Percentiles rank a stretch among this genome's conserved stretches.
Evolutionary conservation across 495 filamentous ascomycete species (phyloP).

Genomic region (Xylaria sp.): DNA sequence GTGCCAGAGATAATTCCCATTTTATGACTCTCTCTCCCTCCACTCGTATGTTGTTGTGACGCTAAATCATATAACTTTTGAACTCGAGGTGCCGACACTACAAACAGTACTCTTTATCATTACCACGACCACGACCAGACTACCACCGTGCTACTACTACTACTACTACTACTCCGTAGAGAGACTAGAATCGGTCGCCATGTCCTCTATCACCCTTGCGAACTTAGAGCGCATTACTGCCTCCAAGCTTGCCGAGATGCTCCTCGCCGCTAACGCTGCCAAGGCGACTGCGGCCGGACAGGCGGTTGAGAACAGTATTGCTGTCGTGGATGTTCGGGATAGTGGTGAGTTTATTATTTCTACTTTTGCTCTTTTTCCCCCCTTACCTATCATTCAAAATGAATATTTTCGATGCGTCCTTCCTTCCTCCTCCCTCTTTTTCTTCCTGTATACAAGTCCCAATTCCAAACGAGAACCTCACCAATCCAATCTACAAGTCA

Average conservation of each 20-base stretch:
- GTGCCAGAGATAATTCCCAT: too few relatives aligned
- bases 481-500: neutral
- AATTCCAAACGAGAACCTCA: neutral
- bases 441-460: neutral
- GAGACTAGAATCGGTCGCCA: constrained; percentile 28
- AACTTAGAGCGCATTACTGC: constrained; percentile 70
- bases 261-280: constrained; percentile 44
- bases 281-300: constrained; percentile 3
- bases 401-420: too few relatives aligned
- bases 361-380: too few relatives aligned
- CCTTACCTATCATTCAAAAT: too few relatives aligned
- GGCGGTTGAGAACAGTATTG: constrained; percentile 53
- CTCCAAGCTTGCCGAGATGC: constrained; percentile 62
- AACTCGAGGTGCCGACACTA: neutral
- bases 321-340: constrained; percentile 90
- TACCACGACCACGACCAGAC: neutral
- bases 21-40: neutral
- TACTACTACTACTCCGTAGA: neutral
- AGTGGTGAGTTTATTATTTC: constrained; percentile 56
- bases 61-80: neutral
- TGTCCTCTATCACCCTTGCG: constrained; percentile 65
- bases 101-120: neutral
- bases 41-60: neutral
- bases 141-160: neutral
- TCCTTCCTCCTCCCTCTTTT: neutral